phyloP scores from a whole-genome alignment of 257 asterid species.

The Paraleonurus japonicus region DNA sequence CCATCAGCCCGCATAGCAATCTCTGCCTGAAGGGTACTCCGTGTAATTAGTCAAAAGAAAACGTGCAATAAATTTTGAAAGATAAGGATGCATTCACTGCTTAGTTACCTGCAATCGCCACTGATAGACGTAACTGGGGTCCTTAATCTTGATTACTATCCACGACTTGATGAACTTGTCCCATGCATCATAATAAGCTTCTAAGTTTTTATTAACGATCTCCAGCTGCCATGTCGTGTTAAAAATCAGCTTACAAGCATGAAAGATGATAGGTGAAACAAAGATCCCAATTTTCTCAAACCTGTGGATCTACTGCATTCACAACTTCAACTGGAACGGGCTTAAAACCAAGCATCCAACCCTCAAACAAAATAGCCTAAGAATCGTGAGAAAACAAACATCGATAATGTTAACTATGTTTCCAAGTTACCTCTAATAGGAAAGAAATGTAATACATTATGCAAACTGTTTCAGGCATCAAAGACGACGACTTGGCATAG shows the following conservation, averaged over 20 bases:
- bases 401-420: not conserved
- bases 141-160: constrained; percentile 89
- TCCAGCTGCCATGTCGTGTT: constrained; percentile 62
- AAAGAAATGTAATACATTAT: not conserved
- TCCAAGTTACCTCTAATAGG: not conserved
- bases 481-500: not conserved
- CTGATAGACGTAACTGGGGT: constrained; percentile 78
- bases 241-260: constrained; percentile 16
- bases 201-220: constrained; percentile 70
- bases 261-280: not conserved
- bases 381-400: constrained; percentile 17
- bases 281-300: constrained; percentile 25
- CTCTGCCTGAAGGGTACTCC: constrained; percentile 68
- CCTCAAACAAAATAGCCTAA: constrained; percentile 92
- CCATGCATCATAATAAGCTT: constrained; percentile 89
- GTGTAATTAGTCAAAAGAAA: constrained; percentile 17
- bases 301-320: constrained; percentile 93
- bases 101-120: constrained; percentile 87
- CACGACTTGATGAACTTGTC: constrained; percentile 85
- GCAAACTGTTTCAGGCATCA: constrained; percentile 7
- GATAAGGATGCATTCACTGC: not conserved
- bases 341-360: constrained; percentile 99
- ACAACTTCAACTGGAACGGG: constrained; percentile 72
- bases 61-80: not conserved
- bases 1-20: constrained; percentile 91